These are phyloP conservation scores for Syzygium syzygioides DNA, from an alignment of 441 rosid genomes.

Conservation along the genomic window DNA sequence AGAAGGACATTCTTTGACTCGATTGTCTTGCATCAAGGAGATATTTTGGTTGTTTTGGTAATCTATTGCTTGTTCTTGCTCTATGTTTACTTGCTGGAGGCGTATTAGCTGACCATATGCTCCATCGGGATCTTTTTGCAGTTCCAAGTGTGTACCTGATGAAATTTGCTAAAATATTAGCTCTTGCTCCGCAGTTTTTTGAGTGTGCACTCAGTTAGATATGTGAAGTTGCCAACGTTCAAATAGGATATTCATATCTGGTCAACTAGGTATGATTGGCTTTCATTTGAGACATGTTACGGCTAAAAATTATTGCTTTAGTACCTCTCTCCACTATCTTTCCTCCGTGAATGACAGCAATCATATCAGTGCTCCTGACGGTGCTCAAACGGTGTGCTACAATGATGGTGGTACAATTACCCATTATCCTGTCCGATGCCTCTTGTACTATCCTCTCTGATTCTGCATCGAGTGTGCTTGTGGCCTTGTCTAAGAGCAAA, in stretches of 20 bases:
- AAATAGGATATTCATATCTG: not conserved
- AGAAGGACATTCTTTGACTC: slow-evolving; percentile 8
- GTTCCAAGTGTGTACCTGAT: slow-evolving; percentile 5
- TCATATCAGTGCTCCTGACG: not conserved
- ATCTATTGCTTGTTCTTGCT: not conserved
- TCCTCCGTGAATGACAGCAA: slow-evolving; percentile 13
- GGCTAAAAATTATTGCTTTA: not conserved
- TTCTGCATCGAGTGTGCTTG: slow-evolving; percentile 17
- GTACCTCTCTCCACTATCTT: slow-evolving; percentile 14
- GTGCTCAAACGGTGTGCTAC: slow-evolving; percentile 18
- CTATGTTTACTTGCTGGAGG: slow-evolving; percentile 8
- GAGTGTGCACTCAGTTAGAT: no score
- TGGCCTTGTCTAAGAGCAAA: slow-evolving; percentile 14
- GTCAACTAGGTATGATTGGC: not conserved
- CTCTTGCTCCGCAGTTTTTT: no score
- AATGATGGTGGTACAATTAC: slow-evolving; percentile 11
- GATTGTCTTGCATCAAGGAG: not conserved
- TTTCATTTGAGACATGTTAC: not conserved
- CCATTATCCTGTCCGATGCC: slow-evolving; percentile 13
- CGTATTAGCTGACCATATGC: slow-evolving; percentile 11
- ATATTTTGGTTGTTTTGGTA: not conserved
- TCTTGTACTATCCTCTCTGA: slow-evolving; percentile 15
- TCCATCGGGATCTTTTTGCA: slow-evolving; percentile 6
- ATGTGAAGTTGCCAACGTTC: not conserved
- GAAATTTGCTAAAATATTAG: not conserved